Base-by-base conservation (phyloP, 345 rosid genomes). In the Pugionium dolabratum region DNA sequence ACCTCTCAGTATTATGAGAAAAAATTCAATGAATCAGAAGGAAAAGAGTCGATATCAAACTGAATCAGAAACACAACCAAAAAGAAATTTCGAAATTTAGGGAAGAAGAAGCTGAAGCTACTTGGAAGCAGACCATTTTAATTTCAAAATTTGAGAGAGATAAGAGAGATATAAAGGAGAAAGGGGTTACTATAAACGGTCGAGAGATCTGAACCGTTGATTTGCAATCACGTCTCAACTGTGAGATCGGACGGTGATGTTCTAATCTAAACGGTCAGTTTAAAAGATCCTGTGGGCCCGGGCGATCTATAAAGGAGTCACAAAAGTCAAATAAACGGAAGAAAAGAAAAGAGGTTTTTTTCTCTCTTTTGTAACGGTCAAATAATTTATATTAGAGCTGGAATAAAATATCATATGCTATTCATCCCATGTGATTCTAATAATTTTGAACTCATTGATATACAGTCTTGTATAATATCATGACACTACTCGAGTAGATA, bases 211-310 rank as follows among this genome's bases (percentile, higher is more conserved):
- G 35, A n/a, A 36, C 79, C 84, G 79, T 80, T 10, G 54, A 64
- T 33, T 18, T 0, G 2, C 0, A 8, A 40, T 59, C 71, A 66
- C 62, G 66, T 28, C 4, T 18, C 54, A 30, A 9, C 25, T 11
- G 69, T 50, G 42, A 33, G 66, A 80, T 82, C 86, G 46, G 48
- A 80, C 82, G 81, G 79, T 42, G 6, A 0, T 0, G 1, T 0
- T 65, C 54, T 27, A 72, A 34, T 36, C 6, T 36, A 80, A 85
- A 85, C 86, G 86, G 86, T 47, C 67, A 67, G 63, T 66, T 83
- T 75, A 62, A 44, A 64, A 59, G 46, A 47, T 34, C 25, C 5
- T 29, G 47, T 54, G 63, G 81, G 67, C 2, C 71, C 69, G 25
- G 0, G 26, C 2, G 27, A 57, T 59, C 52, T 64, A 49, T 4